Percentiles rank a stretch among this genome's conserved stretches.
These are phyloP conservation scores for Phytopythium helicoides DNA, from an alignment of 352 stramenopile genomes.

Conservation along the genomic window DNA sequence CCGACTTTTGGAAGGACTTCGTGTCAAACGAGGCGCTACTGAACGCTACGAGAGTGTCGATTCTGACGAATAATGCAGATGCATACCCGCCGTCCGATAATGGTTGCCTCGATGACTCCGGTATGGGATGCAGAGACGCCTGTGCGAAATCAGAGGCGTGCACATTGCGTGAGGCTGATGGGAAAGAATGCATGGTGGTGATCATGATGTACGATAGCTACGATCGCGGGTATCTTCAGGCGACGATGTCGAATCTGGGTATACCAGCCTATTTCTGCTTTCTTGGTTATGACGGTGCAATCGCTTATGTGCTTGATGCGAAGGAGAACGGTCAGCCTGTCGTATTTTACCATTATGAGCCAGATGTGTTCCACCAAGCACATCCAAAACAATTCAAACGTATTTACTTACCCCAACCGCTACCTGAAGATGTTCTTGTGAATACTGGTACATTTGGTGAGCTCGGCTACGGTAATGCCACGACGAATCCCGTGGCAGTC, in stretches of 20 bases:
- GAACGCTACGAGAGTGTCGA: conserved; percentile 2
- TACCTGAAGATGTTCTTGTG: conserved; percentile 8
- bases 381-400: conserved; percentile 28
- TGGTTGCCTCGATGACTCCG: conserved; percentile 12
- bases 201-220: conserved; percentile 27
- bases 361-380: conserved; percentile 32
- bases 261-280: conserved; percentile 53
- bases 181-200: conserved; percentile 34
- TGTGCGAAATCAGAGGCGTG: conserved; percentile 40
- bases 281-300: conserved; percentile 10
- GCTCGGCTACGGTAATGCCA: conserved; percentile 31
- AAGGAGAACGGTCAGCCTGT: conserved; percentile 16
- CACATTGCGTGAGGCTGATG: conserved; percentile 16
- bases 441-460: conserved; percentile 29
- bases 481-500: conserved; percentile 31
- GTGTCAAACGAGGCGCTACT: conserved; percentile 25
- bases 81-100: conserved; percentile 16
- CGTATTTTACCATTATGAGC: conserved; percentile 53
- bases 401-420: conserved; percentile 28
- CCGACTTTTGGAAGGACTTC: conserved; percentile 48
- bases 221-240: conserved; percentile 28
- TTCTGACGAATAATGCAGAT: conserved; percentile 14
- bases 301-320: conserved; percentile 12
- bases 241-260: conserved; percentile 30
- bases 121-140: conserved; percentile 30